phyloP scores from a whole-genome alignment of 1,284 basidiomycete genomes.

The Ceratobasidium sp. region DNA sequence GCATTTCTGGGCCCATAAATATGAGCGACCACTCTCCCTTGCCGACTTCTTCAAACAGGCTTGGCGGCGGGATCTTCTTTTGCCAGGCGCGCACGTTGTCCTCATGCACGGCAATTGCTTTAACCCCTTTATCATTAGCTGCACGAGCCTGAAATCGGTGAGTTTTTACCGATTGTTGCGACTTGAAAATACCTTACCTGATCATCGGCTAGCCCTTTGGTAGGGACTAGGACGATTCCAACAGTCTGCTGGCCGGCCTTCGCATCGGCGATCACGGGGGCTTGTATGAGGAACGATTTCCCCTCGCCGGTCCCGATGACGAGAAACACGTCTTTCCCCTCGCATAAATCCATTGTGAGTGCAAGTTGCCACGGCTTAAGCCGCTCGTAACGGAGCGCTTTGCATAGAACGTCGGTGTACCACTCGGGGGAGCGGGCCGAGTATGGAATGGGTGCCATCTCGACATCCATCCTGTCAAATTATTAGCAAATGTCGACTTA shows the following conservation, averaged over 20 bases:
- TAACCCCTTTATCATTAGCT: not conserved
- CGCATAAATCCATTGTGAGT: not conserved
- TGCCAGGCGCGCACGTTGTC: not conserved
- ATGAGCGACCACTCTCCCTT: not conserved
- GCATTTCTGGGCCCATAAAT: constrained; percentile 1
- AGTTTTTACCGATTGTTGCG: not conserved
- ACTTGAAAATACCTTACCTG: not conserved
- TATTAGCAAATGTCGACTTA: too few relatives aligned
- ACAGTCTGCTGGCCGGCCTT: not conserved
- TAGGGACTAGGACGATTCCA: constrained; percentile 56
- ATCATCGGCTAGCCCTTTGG: constrained; percentile 12
- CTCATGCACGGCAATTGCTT: not conserved
- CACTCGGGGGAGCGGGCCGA: not conserved
- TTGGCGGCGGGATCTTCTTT: not conserved
- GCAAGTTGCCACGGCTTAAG: not conserved
- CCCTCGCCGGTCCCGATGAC: not conserved
- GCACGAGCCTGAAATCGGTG: constrained; percentile 5
- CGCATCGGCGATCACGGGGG: not conserved
- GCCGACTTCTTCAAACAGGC: not conserved
- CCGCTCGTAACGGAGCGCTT: not conserved
- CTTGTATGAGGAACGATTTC: constrained; percentile 3
- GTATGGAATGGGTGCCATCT: too few relatives aligned
- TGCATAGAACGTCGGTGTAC: not conserved
- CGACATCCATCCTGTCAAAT: too few relatives aligned
- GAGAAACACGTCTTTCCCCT: not conserved